Conservation (phyloP, 176 grass and related monocot species). For the Musa troglodytarum region DNA sequence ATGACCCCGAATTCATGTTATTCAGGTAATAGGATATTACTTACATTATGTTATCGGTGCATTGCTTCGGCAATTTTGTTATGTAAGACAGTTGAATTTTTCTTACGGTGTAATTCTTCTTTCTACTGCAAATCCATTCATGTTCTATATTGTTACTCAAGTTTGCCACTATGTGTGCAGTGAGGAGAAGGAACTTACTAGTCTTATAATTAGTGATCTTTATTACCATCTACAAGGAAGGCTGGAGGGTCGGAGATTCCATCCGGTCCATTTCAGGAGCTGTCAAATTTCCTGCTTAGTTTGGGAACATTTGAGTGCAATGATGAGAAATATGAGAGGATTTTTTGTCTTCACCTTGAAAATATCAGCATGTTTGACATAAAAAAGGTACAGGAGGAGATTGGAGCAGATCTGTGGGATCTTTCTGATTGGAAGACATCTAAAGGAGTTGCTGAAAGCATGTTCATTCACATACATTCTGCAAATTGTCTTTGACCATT, state of each 20-base stretch:
- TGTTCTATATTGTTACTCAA: background rate
- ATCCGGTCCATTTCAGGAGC: constrained; percentile 71
- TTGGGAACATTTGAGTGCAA: constrained; percentile 61
- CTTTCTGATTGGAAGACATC: constrained; percentile 48
- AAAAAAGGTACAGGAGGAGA: constrained; percentile 34
- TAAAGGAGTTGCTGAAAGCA: constrained; percentile 54
- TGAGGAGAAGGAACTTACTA: constrained; percentile 34
- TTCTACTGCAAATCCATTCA: background rate
- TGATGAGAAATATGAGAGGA: constrained; percentile 22
- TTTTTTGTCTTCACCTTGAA: constrained; percentile 16
- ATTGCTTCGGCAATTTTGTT: background rate
- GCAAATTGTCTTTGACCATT: constrained; percentile 48
- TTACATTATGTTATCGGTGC: background rate
- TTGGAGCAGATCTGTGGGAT: constrained; percentile 63
- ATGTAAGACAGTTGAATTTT: background rate
- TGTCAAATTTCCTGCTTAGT: constrained; percentile 57
- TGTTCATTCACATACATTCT: constrained; percentile 55
- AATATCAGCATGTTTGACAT: constrained; percentile 44
- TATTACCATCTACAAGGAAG: constrained; percentile 59
- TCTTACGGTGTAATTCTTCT: background rate
- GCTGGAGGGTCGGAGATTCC: constrained; percentile 66
- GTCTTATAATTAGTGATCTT: constrained; percentile 63
- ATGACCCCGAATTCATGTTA: too few species aligned
- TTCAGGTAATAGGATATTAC: too few species aligned
- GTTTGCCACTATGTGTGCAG: constrained; percentile 28